phyloP scores from a whole-genome alignment of 805 yeast genomes.

The Naumovozyma castellii region DNA sequence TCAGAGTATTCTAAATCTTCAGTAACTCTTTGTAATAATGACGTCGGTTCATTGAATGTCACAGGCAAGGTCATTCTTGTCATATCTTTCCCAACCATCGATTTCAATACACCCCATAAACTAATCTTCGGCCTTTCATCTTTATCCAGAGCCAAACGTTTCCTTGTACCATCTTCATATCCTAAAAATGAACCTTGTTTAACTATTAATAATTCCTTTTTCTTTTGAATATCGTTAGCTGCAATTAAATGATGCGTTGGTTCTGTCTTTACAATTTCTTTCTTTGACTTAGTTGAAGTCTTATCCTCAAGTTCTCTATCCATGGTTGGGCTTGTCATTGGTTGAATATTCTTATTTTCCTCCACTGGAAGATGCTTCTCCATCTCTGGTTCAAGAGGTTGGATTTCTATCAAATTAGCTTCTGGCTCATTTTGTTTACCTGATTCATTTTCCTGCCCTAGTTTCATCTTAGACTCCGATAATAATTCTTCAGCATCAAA shows the following conservation, averaged over 20 bases:
- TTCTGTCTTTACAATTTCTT: background rate
- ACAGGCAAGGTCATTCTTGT: conserved; percentile 93
- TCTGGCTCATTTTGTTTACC: background rate
- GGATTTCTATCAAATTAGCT: no score
- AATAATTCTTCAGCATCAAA: conserved; percentile 61
- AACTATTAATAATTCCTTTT: conserved; percentile 16
- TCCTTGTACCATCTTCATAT: conserved; percentile 76
- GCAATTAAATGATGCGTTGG: no score
- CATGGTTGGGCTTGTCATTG: no score
- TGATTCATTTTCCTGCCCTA: background rate
- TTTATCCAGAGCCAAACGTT: conserved; percentile 55
- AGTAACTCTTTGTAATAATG: conserved; percentile 81
- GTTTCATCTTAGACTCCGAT: conserved; percentile 3
- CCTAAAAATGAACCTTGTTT: conserved; percentile 54
- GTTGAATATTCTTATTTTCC: background rate
- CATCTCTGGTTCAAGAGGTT: no score
- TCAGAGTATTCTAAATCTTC: conserved; percentile 88
- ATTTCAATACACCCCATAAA: conserved; percentile 87
- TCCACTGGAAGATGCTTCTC: background rate
- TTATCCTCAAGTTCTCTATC: background rate
- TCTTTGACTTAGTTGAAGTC: no score
- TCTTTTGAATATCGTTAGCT: conserved; percentile 16
- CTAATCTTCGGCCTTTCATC: conserved; percentile 85
- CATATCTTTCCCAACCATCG: conserved; percentile 95
- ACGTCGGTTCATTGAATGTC: conserved; percentile 92